Conservation (phyloP, 768 basidiomycete genomes). For the Agaricus blazei region DNA sequence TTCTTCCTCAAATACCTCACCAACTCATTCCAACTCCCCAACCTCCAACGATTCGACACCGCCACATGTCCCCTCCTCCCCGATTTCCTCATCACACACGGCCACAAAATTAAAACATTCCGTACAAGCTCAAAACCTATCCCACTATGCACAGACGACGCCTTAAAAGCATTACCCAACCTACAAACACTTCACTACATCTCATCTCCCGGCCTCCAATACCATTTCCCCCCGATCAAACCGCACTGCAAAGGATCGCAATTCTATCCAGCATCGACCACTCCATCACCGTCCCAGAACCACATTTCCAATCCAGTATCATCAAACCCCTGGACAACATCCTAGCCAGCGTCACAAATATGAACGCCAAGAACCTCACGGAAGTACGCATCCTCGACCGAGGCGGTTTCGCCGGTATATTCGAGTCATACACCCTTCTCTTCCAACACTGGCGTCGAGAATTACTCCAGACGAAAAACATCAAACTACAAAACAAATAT, state of each 20-base stretch:
- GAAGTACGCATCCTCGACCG: slow-evolving; percentile 10
- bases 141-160: slow-evolving; percentile 25
- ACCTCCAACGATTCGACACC: slow-evolving; percentile 36
- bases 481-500: slow-evolving; percentile 2
- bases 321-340: slow-evolving; percentile 18
- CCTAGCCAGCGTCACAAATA: slow-evolving; percentile 3
- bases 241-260: slow-evolving; percentile 35
- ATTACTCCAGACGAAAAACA: slow-evolving; percentile 1
- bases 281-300: slow-evolving; percentile 27
- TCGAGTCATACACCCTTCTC: slow-evolving; percentile 14
- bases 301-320: slow-evolving; percentile 33
- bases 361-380: background rate
- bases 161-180: slow-evolving; percentile 34
- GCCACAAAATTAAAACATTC: slow-evolving; percentile 34
- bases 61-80: slow-evolving; percentile 29
- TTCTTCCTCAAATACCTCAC: slow-evolving; percentile 32
- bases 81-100: slow-evolving; percentile 34
- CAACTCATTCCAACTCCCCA: slow-evolving; percentile 30
- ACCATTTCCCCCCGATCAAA: slow-evolving; percentile 31
- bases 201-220: slow-evolving; percentile 20
- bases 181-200: slow-evolving; percentile 36
- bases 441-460: slow-evolving; percentile 5
- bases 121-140: slow-evolving; percentile 28
- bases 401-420: slow-evolving; percentile 18
- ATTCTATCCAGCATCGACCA: slow-evolving; percentile 38